Evolutionary conservation across 805 yeast genomes (phyloP).

Genomic region (Scheffersomyces coipomensis): DNA sequence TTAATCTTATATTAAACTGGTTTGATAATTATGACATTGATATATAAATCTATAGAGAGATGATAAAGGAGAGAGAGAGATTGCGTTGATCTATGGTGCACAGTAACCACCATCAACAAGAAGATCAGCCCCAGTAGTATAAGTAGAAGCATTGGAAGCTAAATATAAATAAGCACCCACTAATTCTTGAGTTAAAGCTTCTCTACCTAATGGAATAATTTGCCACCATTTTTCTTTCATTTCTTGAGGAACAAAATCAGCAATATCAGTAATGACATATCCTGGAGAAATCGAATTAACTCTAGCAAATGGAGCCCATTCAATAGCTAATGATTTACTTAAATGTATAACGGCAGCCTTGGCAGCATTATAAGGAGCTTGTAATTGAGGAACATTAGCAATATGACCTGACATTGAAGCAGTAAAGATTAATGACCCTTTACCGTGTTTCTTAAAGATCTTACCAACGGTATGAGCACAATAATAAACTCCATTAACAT

Average conservation of each 20-base stretch:
- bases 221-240: constrained; percentile 37
- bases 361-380: constrained; percentile 47
- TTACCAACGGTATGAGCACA: constrained; percentile 42
- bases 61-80: too few species aligned
- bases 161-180: constrained; percentile 47
- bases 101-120: constrained; percentile 49
- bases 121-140: constrained; percentile 45
- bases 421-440: constrained; percentile 43
- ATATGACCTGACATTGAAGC: constrained; percentile 50
- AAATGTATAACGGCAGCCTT: constrained; percentile 45
- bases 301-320: constrained; percentile 48
- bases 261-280: constrained; percentile 39
- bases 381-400: constrained; percentile 44
- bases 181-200: constrained; percentile 41
- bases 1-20: neutral
- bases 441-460: constrained; percentile 36
- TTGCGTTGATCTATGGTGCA: constrained; percentile 22
- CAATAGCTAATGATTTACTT: constrained; percentile 43
- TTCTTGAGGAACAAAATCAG: constrained; percentile 32
- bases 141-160: constrained; percentile 44
- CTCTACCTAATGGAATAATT: constrained; percentile 46
- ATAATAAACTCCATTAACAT: constrained; percentile 42
- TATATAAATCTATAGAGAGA: too few species aligned
- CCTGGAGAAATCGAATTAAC: constrained; percentile 46
- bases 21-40: neutral